Percentiles rank a stretch among this genome's conserved stretches.
These are phyloP conservation scores for Gentiana macrophylla DNA, from an alignment of 257 asterid species.

Conservation along the genomic window DNA sequence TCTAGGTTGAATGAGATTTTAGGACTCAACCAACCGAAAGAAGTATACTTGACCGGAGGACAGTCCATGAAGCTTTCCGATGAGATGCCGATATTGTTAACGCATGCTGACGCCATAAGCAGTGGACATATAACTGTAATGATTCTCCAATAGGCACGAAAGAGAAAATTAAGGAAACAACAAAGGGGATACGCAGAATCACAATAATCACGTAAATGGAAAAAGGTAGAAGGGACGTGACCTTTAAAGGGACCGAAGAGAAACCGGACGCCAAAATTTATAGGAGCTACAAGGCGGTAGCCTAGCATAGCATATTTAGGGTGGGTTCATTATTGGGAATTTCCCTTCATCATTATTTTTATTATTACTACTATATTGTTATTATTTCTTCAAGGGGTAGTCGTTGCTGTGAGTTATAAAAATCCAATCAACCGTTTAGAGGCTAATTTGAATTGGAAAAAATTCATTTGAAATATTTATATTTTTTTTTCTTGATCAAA, in stretches of 20 bases:
- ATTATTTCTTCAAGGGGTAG: too few relatives aligned
- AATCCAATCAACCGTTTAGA: too few relatives aligned
- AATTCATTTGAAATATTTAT: too few relatives aligned
- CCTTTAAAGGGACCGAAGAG: too few relatives aligned
- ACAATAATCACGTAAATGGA: constrained; percentile 3
- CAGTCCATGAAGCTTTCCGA: constrained; percentile 38
- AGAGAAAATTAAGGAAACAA: background rate
- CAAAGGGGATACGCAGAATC: background rate
- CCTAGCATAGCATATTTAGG: too few relatives aligned
- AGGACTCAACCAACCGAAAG: constrained; percentile 44
- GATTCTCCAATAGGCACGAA: background rate
- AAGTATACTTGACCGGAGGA: constrained; percentile 28
- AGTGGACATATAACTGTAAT: constrained; percentile 19
- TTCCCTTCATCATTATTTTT: too few relatives aligned
- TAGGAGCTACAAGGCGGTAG: background rate
- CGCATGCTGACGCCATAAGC: constrained; percentile 63
- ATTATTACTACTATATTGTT: too few relatives aligned
- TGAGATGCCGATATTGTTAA: constrained; percentile 41
- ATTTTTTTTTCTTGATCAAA: too few relatives aligned
- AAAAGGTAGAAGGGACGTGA: constrained; percentile 4
- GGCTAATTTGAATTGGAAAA: too few relatives aligned
- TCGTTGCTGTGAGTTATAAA: too few relatives aligned
- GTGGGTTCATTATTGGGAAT: too few relatives aligned
- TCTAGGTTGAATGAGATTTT: constrained; percentile 22
- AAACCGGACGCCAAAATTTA: background rate